Evolutionary conservation across 148 eudicot genomes (phyloP), one percentile per base, ranked within the genome.

Genomic region (Persicaria tinctoria): DNA sequence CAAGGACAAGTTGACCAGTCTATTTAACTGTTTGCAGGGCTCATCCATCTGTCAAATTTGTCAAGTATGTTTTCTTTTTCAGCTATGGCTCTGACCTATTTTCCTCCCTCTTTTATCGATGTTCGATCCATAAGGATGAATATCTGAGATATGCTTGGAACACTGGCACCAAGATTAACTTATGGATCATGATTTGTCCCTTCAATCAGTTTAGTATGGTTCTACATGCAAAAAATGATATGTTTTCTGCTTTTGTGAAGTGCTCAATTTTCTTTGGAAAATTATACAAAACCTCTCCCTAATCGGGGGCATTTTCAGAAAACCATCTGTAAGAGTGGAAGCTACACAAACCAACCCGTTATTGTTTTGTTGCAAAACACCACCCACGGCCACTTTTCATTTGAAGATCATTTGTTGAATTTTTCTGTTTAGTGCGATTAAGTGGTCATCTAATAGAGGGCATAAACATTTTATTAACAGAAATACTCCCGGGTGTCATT

Each of bases 31-130:
- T 10, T 86, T 92, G 83, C 89, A 92, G 74, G 80, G 87, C 12
- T 81, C 79, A 20, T 87, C 88, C 70, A 89, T 92, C 46, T 95
- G 97, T 80, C 73, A 74, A 18, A 57, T 74, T 73, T 95, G 99
- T 82, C 82, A 78, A 73, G 99, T 95, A 83, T 80, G 94, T 77
- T 38, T 27, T 66, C 3, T 38, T 20, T 66, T 66, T 66, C 44
- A 20, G 70, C 38, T 5, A 41, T 66, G 5, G 41, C 46, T 32
- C 46, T 66, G 47, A 41, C 70, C 48, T 38, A 44, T 66, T 66
- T 60, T 5, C 6, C 18, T 0, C 1, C n/a, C 38, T 63, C 12
- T 11, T 63, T 7, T 10, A 9, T 63, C 14, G 13, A 32, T 32
- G 69, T 32, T 38, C 13, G 69, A 63, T 63, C 41, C 41, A 63